These are phyloP conservation scores for Francoa sonchifolia DNA, from an alignment of 441 rosid species.

Conservation along the genomic window DNA sequence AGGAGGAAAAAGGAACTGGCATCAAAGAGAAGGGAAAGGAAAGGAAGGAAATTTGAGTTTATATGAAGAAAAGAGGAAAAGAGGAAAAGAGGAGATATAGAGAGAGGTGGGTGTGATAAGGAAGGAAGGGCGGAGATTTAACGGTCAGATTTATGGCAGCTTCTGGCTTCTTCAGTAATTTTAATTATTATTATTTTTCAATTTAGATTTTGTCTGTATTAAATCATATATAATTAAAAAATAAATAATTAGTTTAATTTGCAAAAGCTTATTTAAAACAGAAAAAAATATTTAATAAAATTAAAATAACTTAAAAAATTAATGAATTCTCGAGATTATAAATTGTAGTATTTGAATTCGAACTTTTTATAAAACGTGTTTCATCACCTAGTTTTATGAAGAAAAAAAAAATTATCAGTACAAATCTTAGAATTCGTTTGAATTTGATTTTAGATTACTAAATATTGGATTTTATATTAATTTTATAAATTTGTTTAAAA, in stretches of 20 bases:
- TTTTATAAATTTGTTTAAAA: no score
- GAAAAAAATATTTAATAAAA: no score
- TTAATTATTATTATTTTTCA: constrained; percentile 16
- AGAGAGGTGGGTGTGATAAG: constrained; percentile 57
- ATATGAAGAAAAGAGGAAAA: constrained; percentile 14
- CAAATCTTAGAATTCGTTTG: no score
- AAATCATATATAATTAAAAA: no score
- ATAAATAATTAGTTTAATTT: no score
- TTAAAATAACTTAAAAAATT: neutral
- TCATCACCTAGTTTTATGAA: no score
- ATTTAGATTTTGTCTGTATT: no score
- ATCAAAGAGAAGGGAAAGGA: neutral
- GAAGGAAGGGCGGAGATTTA: constrained; percentile 98
- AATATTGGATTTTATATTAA: no score
- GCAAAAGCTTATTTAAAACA: neutral
- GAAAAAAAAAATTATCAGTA: no score
- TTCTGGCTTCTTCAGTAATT: constrained; percentile 49
- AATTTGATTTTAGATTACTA: no score
- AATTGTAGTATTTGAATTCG: neutral
- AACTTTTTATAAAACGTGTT: no score
- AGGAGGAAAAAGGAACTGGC: neutral
- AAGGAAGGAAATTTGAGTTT: constrained; percentile 15
- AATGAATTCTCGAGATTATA: neutral
- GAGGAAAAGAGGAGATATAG: constrained; percentile 15
- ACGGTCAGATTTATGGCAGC: constrained; percentile 41